These are phyloP conservation scores for Triglochin maritima DNA, from an alignment of 106 monocot species.

Conservation along the genomic window DNA sequence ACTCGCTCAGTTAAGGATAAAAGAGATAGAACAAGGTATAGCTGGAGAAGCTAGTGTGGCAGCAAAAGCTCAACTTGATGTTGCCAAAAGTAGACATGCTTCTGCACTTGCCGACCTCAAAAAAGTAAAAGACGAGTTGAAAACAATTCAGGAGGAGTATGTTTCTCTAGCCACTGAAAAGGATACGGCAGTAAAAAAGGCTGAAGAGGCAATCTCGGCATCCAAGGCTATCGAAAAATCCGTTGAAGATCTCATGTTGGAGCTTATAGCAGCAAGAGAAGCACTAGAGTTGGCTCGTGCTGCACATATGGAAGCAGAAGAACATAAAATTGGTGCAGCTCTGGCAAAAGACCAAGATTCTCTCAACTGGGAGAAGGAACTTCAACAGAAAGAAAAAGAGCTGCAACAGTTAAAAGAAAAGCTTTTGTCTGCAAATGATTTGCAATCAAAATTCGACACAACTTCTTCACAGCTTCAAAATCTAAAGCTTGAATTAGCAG, in stretches of 20 bases:
- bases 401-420: slow-evolving; percentile 18
- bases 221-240: slow-evolving; percentile 31
- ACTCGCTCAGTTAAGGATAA: slow-evolving; percentile 31
- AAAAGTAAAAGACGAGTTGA: slow-evolving; percentile 27
- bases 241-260: slow-evolving; percentile 31
- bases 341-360: slow-evolving; percentile 27
- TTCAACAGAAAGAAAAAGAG: slow-evolving; percentile 29
- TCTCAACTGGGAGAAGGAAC: slow-evolving; percentile 16
- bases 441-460: slow-evolving; percentile 29
- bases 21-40: slow-evolving; percentile 42
- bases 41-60: slow-evolving; percentile 25
- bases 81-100: slow-evolving; percentile 26
- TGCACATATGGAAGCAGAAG: slow-evolving; percentile 37
- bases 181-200: slow-evolving; percentile 20
- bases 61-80: slow-evolving; percentile 29
- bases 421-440: slow-evolving; percentile 18
- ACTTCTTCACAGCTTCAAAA: slow-evolving; percentile 20
- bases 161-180: slow-evolving; percentile 19
- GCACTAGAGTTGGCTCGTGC: slow-evolving; percentile 28
- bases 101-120: slow-evolving; percentile 29
- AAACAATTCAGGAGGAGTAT: slow-evolving; percentile 16
- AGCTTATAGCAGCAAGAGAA: slow-evolving; percentile 32
- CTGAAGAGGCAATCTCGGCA: slow-evolving; percentile 25
- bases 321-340: slow-evolving; percentile 23
- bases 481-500: slow-evolving; percentile 29